Evolutionary conservation across 192 early-diverging fungal species (phyloP), one percentile per base, ranked within the genome.

Genomic region (Gigaspora rosea): DNA sequence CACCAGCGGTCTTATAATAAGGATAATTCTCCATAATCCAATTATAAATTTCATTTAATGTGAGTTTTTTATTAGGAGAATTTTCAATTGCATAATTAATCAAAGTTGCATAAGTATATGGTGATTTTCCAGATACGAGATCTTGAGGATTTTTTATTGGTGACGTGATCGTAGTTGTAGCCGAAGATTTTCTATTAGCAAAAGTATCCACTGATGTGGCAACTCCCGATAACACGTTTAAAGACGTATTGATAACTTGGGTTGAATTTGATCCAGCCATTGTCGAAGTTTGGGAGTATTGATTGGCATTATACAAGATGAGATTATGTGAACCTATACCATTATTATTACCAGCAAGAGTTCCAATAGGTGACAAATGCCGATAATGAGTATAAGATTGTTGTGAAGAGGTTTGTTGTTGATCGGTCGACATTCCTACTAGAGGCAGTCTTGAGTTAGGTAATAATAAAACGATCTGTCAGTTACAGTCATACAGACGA

Each of bases 41-140:
- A 48, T 87, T 85, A 82, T 96, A 96, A 76, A 96, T 94, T 57
- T 94, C 94, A 76, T 88, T 92, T 33, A 96, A 85, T 32, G 95
- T 94, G 81, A 95, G 88, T 72, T 89, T 85, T 65, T 90, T 86
- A 33, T 86, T 85, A 16, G 89, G 87, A 59, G 85, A 85, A 49
- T 84, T 84, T 56, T 90, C 82, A 76, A 96, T 95, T 15, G 95
- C 95, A 72, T 93, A 89, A 0, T 92, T 88, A 61, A 96, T 95
- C n/a, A 96, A 79, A 11, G 90, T 91, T 0, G 93, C 94, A 79
- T 96, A 96, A 11, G 92, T 90, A 73, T 91, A 88, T 35, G 92
- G 87, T n/a, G 95, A 94, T 78, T 95, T 95, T 4, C 73, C 73
- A 33, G 58, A 41, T 35, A 75, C 59, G 15, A 75, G 54, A 75